A percentile compares a stretch with the other conserved stretches of the same genome.
These are phyloP conservation scores for Beauveria caledonica DNA, from an alignment of 2,329 filamentous ascomycete species.

Conservation along the genomic window DNA sequence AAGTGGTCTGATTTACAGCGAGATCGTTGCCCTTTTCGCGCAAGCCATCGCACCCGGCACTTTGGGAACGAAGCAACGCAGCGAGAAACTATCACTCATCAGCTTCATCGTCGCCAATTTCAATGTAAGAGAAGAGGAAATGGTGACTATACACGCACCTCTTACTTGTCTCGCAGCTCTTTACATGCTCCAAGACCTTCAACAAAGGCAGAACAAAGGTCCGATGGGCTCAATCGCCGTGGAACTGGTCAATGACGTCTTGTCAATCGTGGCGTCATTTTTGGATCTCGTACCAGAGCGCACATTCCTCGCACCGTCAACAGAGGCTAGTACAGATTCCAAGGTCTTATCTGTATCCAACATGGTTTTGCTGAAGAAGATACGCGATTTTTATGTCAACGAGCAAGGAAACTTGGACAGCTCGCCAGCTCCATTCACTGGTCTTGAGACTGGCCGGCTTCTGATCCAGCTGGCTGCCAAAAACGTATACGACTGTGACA, in stretches of 20 bases:
- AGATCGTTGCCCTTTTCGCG: conserved; percentile 61
- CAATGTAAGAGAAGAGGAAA: conserved; percentile 92
- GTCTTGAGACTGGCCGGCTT: conserved; percentile 49
- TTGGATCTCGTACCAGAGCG: conserved; percentile 58
- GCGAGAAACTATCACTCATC: conserved; percentile 62
- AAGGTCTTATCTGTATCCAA: conserved; percentile 18
- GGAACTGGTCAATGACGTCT: conserved; percentile 26
- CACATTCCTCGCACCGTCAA: conserved; percentile 40
- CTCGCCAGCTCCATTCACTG: conserved; percentile 49
- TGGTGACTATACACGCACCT: conserved; percentile 80
- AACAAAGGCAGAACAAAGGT: conserved; percentile 25
- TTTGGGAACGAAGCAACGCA: conserved; percentile 37
- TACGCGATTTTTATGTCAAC: conserved; percentile 59
- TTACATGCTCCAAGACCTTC: conserved; percentile 54
- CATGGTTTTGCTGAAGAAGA: conserved; percentile 49
- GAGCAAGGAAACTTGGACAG: conserved; percentile 64
- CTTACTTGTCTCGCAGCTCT: conserved; percentile 51
- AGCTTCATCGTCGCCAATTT: conserved; percentile 80
- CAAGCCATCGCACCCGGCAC: conserved; percentile 46
- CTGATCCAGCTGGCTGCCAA: conserved; percentile 53
- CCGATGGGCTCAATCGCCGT: conserved; percentile 26
- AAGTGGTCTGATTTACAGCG: conserved; percentile 84
- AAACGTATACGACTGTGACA: conserved; percentile 41
- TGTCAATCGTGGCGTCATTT: conserved; percentile 46
- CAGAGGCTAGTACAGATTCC: conserved; percentile 12